Percentiles rank a stretch among this genome's conserved stretches.
Evolutionary conservation across 805 yeast species (phyloP).

Genomic region (Peterozyma xylosa): DNA sequence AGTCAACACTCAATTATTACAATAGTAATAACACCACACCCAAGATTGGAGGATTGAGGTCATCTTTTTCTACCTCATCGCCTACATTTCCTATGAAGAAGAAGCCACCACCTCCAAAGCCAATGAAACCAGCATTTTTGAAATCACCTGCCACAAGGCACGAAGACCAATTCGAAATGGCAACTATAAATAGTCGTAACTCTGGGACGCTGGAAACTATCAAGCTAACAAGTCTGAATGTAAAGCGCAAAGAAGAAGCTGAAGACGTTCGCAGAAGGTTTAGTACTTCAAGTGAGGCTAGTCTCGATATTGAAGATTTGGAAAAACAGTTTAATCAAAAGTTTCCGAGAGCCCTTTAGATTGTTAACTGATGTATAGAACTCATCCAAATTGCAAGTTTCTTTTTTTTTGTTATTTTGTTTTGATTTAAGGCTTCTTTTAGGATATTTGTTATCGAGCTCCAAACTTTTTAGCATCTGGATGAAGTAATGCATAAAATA

Average conservation of each 20-base stretch:
- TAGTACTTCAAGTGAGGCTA: slow-evolving; percentile 12
- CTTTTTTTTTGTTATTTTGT: not conserved
- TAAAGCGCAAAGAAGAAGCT: no score
- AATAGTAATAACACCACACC: slow-evolving; percentile 12
- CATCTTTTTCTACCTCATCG: slow-evolving; percentile 6
- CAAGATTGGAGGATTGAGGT: not conserved
- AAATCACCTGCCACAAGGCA: slow-evolving; percentile 22
- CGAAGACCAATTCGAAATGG: not conserved
- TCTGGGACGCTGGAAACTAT: slow-evolving; percentile 6
- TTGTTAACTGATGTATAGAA: not conserved
- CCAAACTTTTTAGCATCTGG: not conserved
- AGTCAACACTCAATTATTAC: slow-evolving; percentile 2
- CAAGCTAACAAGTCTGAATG: no score
- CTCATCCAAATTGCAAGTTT: not conserved
- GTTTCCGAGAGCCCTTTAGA: slow-evolving; percentile 52
- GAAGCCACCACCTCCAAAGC: slow-evolving; percentile 51
- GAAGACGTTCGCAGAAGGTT: slow-evolving; percentile 7
- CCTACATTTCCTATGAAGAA: slow-evolving; percentile 1
- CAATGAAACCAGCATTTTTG: slow-evolving; percentile 53
- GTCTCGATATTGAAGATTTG: slow-evolving; percentile 44
- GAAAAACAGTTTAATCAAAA: slow-evolving; percentile 49
- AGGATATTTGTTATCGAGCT: not conserved
- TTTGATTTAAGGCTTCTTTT: not conserved
- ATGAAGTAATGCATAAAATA: slow-evolving; percentile 3
- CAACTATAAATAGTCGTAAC: slow-evolving; percentile 2